Evolutionary conservation across 257 asterid genomes (phyloP), one percentile per base, ranked within the genome.

Genomic region (Solanum chiquidenum): DNA sequence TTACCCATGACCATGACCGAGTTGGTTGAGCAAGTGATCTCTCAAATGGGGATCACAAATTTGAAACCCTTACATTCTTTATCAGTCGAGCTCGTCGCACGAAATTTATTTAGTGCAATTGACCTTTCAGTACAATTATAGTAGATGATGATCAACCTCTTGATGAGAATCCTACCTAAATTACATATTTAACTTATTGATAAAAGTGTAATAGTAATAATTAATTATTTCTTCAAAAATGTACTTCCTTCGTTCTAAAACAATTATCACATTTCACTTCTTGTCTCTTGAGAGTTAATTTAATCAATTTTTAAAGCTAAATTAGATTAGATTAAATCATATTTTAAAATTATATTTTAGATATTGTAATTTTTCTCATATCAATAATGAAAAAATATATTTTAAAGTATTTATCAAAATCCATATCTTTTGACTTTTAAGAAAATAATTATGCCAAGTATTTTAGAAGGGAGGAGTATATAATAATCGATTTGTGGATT

Each of bases 1-100:
- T 66, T 25, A 66, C 1, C 3, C 0, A 23, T 0, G 1, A 62
- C 0, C 16, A 13, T 27, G 76, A 1, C 1, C 4, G 0, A 69
- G 1, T 71, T 71, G 40, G 0, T 71, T 71, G 76, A 71, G 3
- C 40, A 31, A 7, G 13, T 71, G 6, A 16, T 31, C 3, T 31
- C 1, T 6, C 11, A 68, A 68, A 68, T 29, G 3, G 0, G 2
- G 4, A 12, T 68, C 0, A 13, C 2, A 13, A 6, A 0, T 68
- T 25, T 6, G 1, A 13, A 68, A 69, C 1, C 3, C 29, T 5
- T 64, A 29, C 7, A 10, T 1, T 7, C 3, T 68, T 68, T 13
- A 12, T 68, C 0, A 3, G 0, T 25, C 2, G 10, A 27, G 10
- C 11, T 68, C 1, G 5, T 66, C 9, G 0, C 20, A 68, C 20